Base-by-base conservation (phyloP, 495 filamentous ascomycete genomes). In the Cetradonia linearis region DNA sequence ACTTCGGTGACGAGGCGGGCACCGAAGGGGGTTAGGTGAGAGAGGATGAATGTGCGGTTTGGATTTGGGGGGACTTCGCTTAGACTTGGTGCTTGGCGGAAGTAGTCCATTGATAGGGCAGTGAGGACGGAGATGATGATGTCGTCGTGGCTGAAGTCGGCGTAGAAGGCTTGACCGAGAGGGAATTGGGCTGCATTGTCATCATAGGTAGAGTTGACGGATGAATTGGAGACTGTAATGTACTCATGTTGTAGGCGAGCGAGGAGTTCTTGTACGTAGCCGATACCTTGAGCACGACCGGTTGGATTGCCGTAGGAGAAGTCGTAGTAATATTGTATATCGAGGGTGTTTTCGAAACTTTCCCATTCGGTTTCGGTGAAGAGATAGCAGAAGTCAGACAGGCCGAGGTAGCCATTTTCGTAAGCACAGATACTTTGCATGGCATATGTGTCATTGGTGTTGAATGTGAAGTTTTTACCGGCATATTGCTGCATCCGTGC, bases 81-180 rank as follows among this genome's bases (percentile, higher is more conserved):
- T 13, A 75, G 64, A 38, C 49, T 63, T 25, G 72, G 71, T 0
- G 68, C 63, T 5, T 72, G 66, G 6, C 61, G 63, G 61, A 75
- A 68, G 58, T 75, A 74, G 62, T 75, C 73, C 1, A 75, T n/a
- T 4, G 70, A 72, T 58, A 75, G 62, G 16, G 77, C 75, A 0
- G 72, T 77, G 2, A 80, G 66, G 31, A 70, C 71, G 33, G 74
- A 72, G 52, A 78, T 66, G 37, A 78, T 75, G 47, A 62, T 42
- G 25, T 77, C 72, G 63, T 79, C 76, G 62, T 78, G 76, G 18
- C 70, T 70, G 62, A 77, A 73, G 59, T 79, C 76, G 7, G 73
- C 73, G 55, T 79, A 79, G 68, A 79, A 74, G 5, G 70, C 67
- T 53, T 73, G 70, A 58, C 69, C 69, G 1, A 76, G 68, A 6